A percentile compares a stretch with the other conserved stretches of the same genome.
Evolutionary conservation across 176 grass and related monocot species (phyloP).

Genomic region (Paspalum vaginatum): DNA sequence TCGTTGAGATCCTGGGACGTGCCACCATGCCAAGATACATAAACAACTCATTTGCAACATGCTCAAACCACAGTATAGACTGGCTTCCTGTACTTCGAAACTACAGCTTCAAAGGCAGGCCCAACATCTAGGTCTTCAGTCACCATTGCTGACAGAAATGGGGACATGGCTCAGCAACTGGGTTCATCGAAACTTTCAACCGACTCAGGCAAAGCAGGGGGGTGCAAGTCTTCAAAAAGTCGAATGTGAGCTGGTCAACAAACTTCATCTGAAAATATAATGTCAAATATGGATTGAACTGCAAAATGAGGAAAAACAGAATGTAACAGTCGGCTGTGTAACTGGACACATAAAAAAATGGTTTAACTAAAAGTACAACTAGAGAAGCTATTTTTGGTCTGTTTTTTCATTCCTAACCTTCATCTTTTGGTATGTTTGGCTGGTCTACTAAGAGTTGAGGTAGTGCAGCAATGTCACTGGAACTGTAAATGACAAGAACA

Average conservation of each 20-base stretch:
- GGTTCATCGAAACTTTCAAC: not conserved
- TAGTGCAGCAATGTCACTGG: constrained; percentile 60
- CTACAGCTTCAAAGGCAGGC: no score
- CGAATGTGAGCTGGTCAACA: constrained; percentile 35
- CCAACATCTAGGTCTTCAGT: no score
- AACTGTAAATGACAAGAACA: constrained; percentile 54
- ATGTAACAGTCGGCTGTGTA: constrained; percentile 12
- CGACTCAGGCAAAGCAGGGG: not conserved
- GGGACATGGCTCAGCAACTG: not conserved
- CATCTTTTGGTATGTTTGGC: constrained; percentile 84
- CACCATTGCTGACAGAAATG: not conserved
- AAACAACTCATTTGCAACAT: constrained; percentile 1
- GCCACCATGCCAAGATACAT: no score
- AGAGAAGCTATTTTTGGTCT: not conserved
- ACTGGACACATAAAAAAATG: not conserved
- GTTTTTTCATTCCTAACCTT: constrained; percentile 51
- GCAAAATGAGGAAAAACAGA: constrained; percentile 42
- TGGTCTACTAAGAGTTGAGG: constrained; percentile 74
- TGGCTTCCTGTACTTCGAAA: no score
- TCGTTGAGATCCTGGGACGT: not conserved
- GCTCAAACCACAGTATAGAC: no score
- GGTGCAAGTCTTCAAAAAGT: not conserved
- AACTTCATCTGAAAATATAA: constrained; percentile 80
- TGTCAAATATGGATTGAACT: constrained; percentile 87
- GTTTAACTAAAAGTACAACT: not conserved